Evolutionary conservation across 257 asterid genomes (phyloP).

Genomic region (Galeopsis tetrahit): DNA sequence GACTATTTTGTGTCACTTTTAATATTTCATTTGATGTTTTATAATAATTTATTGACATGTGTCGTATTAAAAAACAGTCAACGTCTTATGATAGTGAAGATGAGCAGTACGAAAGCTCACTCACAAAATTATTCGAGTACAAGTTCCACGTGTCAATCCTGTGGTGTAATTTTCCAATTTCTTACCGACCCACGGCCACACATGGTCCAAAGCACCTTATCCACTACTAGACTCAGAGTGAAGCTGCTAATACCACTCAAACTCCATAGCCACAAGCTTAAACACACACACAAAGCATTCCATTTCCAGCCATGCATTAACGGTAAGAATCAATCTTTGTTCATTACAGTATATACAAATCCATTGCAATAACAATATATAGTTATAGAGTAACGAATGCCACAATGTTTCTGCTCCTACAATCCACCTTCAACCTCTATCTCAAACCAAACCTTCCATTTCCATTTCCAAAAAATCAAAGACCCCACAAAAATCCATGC

Average conservation of each 20-base stretch:
- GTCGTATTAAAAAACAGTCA: no score
- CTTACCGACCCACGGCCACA: not conserved
- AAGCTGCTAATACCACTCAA: not conserved
- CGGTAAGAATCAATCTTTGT: constrained; percentile 30
- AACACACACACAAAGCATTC: not conserved
- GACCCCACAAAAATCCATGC: constrained; percentile 70
- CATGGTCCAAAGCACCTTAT: constrained; percentile 22
- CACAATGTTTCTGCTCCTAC: constrained; percentile 66
- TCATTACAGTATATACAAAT: not conserved
- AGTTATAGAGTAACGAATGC: constrained; percentile 40
- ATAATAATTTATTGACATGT: no score
- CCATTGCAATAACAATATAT: constrained; percentile 15
- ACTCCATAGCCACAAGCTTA: constrained; percentile 4
- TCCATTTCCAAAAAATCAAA: constrained; percentile 52
- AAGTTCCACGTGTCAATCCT: not conserved
- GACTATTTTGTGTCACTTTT: no score
- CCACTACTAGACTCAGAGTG: constrained; percentile 14
- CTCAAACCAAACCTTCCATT: constrained; percentile 63
- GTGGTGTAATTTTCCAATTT: not conserved
- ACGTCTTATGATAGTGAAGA: no score
- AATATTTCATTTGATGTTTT: no score
- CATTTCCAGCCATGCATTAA: constrained; percentile 26
- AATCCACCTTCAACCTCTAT: constrained; percentile 76
- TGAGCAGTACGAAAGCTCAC: no score
- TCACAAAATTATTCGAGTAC: no score